Base-by-base conservation (phyloP, 2,329 filamentous ascomycete genomes). In the Chrysosporium queenslandicum region DNA sequence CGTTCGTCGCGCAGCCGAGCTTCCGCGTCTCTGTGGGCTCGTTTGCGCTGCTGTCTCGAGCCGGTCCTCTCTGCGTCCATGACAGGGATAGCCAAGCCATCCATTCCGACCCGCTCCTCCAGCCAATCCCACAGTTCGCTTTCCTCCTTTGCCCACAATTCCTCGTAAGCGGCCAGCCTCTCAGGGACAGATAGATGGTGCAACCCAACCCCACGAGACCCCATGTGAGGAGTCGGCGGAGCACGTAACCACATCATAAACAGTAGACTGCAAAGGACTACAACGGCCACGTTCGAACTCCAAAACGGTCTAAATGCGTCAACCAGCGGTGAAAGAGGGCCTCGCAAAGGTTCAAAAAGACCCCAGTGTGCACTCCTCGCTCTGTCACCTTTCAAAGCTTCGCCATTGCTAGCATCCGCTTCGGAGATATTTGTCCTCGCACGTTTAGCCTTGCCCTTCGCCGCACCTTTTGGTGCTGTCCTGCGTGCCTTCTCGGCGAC, bases 101-200 rank as follows among this genome's bases (percentile, higher is more conserved):
- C 84, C 64, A 92, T 72, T 1, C 87, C 85, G 1, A 88, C 83
- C 16, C 90, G 78, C 61, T 94, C 87, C 66, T 96, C 90, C 3
- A 96, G 73, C 90, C 90, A 96, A 53, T 87, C 83, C 90, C 90
- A 96, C 8, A 96, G 72, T 61, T 92, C 87, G 58, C 80, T 87
- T 65, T 96, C 90, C 66, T 96, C 88, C 37, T 81, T 76, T 32
- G 82, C 78, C 90, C 91, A 98, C 63, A 97, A 85, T 69, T 95
- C 87, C 59, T 97, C 90, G 65, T 96, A 97, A 0, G 87, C 88
- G 1, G 85, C 82, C 14, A 89, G 71, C 4, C 89, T 80, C 52
- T 90, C 82, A 0, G 86, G 78, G 2, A 72, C 64, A 0, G 69
- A 63, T 52, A 73, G 63, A 14, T 68, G 68, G 0, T 68, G 63